Percentiles rank a stretch among this genome's conserved stretches.
Evolutionary conservation across 768 basidiomycete genomes (phyloP).

Genomic region (Tephrocybe sp.): DNA sequence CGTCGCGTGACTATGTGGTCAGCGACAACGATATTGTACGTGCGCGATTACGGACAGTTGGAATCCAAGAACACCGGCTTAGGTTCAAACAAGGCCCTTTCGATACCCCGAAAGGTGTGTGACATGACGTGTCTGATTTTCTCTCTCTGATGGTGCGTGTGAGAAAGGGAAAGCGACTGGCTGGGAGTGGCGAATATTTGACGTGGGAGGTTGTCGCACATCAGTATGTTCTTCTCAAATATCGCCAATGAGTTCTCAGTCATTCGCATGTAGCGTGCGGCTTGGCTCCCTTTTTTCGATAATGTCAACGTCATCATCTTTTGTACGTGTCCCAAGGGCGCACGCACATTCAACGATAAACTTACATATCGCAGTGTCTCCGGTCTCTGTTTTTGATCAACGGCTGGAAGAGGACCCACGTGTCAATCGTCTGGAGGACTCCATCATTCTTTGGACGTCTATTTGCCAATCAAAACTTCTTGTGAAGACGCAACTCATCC

Average conservation of each 20-base stretch:
- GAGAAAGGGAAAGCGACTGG: slow-evolving; percentile 32
- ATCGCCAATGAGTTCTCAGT: slow-evolving; percentile 9
- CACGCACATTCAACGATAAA: not conserved
- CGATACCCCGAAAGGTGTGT: slow-evolving; percentile 33
- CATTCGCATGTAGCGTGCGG: slow-evolving; percentile 51
- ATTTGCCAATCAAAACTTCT: slow-evolving; percentile 68
- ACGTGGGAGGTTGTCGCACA: slow-evolving; percentile 76
- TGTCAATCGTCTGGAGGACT: slow-evolving; percentile 75
- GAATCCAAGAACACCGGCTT: slow-evolving; percentile 67
- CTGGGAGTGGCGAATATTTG: slow-evolving; percentile 72
- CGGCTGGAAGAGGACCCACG: slow-evolving; percentile 65
- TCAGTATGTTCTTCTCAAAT: slow-evolving; percentile 40
- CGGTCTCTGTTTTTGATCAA: slow-evolving; percentile 81
- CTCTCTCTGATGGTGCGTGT: slow-evolving; percentile 1
- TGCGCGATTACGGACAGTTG: slow-evolving; percentile 67
- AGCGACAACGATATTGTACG: slow-evolving; percentile 74
- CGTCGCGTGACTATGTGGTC: slow-evolving; percentile 58
- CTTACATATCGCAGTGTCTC: slow-evolving; percentile 47
- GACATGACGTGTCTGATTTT: not conserved
- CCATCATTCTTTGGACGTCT: slow-evolving; percentile 68
- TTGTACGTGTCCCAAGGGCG: slow-evolving; percentile 28
- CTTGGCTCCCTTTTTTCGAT: slow-evolving; percentile 82
- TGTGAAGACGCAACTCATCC: slow-evolving; percentile 56
- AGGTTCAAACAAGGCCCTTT: slow-evolving; percentile 43
- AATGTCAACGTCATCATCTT: slow-evolving; percentile 80